Conservation (phyloP, 2,329 filamentous ascomycete genomes). For the Metarhizium guizhouense region DNA sequence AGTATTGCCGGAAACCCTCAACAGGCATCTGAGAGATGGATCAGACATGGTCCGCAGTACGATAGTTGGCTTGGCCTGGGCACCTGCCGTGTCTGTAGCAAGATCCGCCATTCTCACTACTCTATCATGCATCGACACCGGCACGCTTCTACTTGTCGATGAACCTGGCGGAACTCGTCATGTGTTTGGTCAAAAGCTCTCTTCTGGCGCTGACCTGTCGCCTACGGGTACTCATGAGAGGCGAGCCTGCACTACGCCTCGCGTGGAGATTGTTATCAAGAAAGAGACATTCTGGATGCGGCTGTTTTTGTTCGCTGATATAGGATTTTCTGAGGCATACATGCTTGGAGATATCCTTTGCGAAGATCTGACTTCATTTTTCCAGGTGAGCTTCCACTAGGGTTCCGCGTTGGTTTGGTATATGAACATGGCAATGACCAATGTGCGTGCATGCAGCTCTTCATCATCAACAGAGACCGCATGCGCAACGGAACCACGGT, state of each 20-base stretch:
- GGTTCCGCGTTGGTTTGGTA: neutral
- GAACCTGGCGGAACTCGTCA: constrained; percentile 31
- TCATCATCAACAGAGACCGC: constrained; percentile 58
- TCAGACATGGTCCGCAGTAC: constrained; percentile 30
- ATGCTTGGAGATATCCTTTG: constrained; percentile 66
- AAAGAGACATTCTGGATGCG: constrained; percentile 64
- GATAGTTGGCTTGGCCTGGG: constrained; percentile 37
- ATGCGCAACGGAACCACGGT: constrained; percentile 56
- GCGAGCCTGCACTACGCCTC: constrained; percentile 26
- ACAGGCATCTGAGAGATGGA: constrained; percentile 4
- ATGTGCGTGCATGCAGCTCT: constrained; percentile 38
- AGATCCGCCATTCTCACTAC: constrained; percentile 36
- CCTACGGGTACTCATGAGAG: constrained; percentile 26
- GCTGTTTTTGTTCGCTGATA: constrained; percentile 60
- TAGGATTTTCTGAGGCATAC: constrained; percentile 66
- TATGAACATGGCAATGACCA: neutral
- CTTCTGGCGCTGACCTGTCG: constrained; percentile 23
- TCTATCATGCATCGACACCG: constrained; percentile 36
- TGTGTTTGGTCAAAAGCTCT: constrained; percentile 37
- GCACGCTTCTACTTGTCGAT: constrained; percentile 40
- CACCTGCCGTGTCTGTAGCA: constrained; percentile 35
- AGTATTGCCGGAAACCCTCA: constrained; percentile 1
- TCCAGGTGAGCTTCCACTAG: constrained; percentile 39
- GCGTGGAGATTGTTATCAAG: constrained; percentile 49
- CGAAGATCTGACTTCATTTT: constrained; percentile 57